Conservation (phyloP, 306 rosid species). For the Cicer cuneatum region DNA sequence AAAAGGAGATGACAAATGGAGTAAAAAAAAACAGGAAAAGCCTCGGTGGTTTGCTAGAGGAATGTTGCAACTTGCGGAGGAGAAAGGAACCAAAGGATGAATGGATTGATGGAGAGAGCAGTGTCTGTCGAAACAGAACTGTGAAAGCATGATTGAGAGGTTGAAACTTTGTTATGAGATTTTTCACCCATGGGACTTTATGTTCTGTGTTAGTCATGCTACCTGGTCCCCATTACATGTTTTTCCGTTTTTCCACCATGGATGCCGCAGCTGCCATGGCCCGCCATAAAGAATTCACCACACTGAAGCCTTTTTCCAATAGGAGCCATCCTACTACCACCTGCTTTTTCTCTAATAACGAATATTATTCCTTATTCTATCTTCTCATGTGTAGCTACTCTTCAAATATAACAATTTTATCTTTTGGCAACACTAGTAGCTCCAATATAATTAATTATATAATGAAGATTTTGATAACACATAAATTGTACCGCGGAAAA, state of each 20-base stretch:
- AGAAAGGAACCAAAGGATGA: neutral
- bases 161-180: slow-evolving; percentile 5
- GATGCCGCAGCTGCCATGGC: neutral
- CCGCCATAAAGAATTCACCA: neutral
- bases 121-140: slow-evolving; percentile 11
- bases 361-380: neutral
- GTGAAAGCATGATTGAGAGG: neutral
- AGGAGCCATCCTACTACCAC: neutral
- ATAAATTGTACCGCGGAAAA: neutral
- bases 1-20: neutral
- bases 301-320: neutral
- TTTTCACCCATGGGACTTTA: neutral
- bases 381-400: neutral
- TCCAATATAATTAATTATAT: neutral
- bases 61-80: neutral
- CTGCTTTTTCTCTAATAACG: neutral
- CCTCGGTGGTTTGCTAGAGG: neutral
- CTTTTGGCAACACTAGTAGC: neutral
- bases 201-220: slow-evolving; percentile 1
- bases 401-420: neutral
- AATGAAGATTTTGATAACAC: slow-evolving; percentile 1
- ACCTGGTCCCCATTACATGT: neutral
- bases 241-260: neutral
- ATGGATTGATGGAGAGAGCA: neutral
- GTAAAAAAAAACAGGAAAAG: neutral